These are phyloP conservation scores for Raddia guianensis DNA, from an alignment of 176 grass and related monocot species.

Conservation along the genomic window DNA sequence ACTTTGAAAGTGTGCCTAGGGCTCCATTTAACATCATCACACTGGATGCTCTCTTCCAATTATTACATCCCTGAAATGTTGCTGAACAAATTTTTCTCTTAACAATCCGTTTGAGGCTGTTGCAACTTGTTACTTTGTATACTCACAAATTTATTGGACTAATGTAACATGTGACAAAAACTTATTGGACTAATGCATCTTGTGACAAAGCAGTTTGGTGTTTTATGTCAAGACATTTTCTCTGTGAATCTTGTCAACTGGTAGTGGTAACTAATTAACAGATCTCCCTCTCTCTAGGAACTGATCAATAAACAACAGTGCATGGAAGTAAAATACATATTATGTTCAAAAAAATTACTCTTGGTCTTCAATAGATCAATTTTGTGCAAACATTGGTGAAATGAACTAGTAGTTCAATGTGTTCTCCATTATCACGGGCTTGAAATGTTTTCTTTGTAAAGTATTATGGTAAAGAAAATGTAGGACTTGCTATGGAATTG, in stretches of 20 bases:
- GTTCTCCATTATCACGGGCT: not conserved
- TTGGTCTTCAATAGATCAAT: not conserved
- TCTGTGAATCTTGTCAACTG: not conserved
- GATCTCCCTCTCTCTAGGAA: not conserved
- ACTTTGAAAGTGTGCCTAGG: not conserved
- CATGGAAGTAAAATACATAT: not conserved
- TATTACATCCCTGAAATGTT: constrained; percentile 3
- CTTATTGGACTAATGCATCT: not conserved
- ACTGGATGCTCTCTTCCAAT: not conserved
- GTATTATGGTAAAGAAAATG: not conserved
- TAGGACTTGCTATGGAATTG: not conserved
- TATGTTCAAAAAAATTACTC: not conserved
- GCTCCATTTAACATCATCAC: not conserved
- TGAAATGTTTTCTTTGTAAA: not conserved
- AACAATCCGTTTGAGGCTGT: not conserved
- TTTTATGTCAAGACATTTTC: not conserved
- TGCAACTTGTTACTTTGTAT: not conserved
- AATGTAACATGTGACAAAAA: not conserved
- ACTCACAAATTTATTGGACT: not conserved
- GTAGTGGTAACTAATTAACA: not conserved
- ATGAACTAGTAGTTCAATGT: not conserved
- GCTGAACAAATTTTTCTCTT: not conserved
- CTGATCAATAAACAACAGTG: not conserved
- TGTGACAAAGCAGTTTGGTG: not conserved
- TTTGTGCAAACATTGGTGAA: not conserved